Conservation (phyloP, 2,329 filamentous ascomycete species). For the Pseudogymnoascus verrucosus region DNA sequence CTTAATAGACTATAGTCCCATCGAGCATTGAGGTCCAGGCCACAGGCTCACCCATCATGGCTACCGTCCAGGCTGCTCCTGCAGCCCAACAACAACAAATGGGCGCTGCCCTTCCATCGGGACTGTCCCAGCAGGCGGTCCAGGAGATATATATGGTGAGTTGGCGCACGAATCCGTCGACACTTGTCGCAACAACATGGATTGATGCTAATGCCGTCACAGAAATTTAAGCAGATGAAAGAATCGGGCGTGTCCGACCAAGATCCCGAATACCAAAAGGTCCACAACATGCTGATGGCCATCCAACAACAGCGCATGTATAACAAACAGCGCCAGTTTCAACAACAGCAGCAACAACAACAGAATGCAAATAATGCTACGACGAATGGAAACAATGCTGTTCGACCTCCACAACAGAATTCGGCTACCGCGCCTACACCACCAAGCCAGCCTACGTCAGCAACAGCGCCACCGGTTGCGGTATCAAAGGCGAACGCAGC, state of each 20-base stretch:
- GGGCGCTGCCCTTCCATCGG: constrained; percentile 50
- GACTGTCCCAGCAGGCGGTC: constrained; percentile 68
- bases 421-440: constrained; percentile 20
- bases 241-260: constrained; percentile 68
- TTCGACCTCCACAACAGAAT: constrained; percentile 29
- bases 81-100: constrained; percentile 52
- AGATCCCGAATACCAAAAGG: constrained; percentile 83
- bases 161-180: constrained; percentile 15
- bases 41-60: constrained; percentile 48
- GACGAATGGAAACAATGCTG: constrained; percentile 49
- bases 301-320: constrained; percentile 54
- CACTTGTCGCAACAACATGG: constrained; percentile 11
- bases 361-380: constrained; percentile 47
- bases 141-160: constrained; percentile 65
- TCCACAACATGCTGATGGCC: constrained; percentile 63
- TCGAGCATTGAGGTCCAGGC: constrained; percentile 12
- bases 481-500: constrained; percentile 21
- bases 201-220: constrained; percentile 24
- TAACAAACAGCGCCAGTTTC: constrained; percentile 37
- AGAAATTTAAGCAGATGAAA: constrained; percentile 91
- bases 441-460: constrained; percentile 15
- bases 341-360: constrained; percentile 49
- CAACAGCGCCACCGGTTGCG: constrained; percentile 21
- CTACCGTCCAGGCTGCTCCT: constrained; percentile 68
- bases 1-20: constrained; percentile 16